A percentile compares a stretch with the other conserved stretches of the same genome.
Evolutionary conservation across 2,329 filamentous ascomycete genomes (phyloP).

Genomic region (Penicillium glabrum): DNA sequence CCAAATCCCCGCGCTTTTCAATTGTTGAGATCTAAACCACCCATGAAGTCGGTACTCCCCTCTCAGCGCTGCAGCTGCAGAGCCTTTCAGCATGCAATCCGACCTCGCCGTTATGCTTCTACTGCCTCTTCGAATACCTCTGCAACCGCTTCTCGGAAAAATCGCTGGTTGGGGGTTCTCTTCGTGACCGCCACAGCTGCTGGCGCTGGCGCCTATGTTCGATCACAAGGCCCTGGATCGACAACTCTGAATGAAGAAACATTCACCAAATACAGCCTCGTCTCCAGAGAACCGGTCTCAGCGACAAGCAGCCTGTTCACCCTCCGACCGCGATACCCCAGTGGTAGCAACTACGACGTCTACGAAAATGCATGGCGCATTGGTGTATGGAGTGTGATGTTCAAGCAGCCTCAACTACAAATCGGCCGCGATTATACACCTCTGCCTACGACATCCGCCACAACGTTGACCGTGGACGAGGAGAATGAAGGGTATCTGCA

Average conservation of each 20-base stretch:
- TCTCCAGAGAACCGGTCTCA: constrained; percentile 45
- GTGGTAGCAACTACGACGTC: constrained; percentile 33
- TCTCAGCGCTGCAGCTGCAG: constrained; percentile 11
- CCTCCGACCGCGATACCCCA: constrained; percentile 36
- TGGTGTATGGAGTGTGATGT: constrained; percentile 83
- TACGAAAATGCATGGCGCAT: constrained; percentile 55
- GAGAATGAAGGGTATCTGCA: constrained; percentile 53
- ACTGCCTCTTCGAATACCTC: constrained; percentile 16
- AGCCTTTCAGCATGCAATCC: constrained; percentile 9
- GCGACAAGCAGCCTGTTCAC: constrained; percentile 50
- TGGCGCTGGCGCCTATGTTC: constrained; percentile 37
- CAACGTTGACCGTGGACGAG: constrained; percentile 22
- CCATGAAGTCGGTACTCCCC: constrained; percentile 18
- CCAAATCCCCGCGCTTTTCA: constrained; percentile 17
- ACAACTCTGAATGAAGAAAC: constrained; percentile 35
- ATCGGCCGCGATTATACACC: constrained; percentile 92
- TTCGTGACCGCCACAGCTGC: constrained; percentile 36
- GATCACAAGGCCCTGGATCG: constrained; percentile 26
- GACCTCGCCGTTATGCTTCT: constrained; percentile 23
- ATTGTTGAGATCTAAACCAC: background rate
- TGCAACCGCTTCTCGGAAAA: constrained; percentile 11
- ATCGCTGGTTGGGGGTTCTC: constrained; percentile 35
- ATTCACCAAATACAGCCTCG: constrained; percentile 44
- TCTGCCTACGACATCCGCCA: constrained; percentile 51
- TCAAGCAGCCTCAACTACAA: constrained; percentile 92